Evolutionary conservation across 2,329 filamentous ascomycete species (phyloP), one percentile per base, ranked within the genome.

Genomic region (Monilinia polystroma): DNA sequence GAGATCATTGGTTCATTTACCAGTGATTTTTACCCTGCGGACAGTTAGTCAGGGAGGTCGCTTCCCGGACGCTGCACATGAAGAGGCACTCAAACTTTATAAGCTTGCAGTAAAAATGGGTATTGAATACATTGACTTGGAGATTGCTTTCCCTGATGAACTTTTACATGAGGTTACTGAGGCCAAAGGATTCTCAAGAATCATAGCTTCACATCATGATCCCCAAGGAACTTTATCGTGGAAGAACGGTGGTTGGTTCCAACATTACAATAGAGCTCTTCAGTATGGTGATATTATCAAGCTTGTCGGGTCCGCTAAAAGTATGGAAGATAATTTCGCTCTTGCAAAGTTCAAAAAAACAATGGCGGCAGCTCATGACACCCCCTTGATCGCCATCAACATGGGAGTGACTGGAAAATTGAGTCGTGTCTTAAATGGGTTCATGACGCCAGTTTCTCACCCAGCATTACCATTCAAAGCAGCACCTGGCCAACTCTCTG

Each of bases 191-290:
- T 83, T 85, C 70, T 92, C 92, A 1, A 90, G 88, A 69, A 91
- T 99, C 75, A 96, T 99, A 73, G 93, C 94, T 11, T 99, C 95
- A 0, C 94, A 99, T 77, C 95, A 99, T 77, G 95, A 99, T 76
- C 91, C 93, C 0, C 80, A 85, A 66, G 90, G 90, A 11, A 82
- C 83, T 29, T 81, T 98, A 23, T 94, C 91, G 1, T 99, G 95
- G 95, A 88, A 84, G 70, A 93, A 96, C 72, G 92, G 91, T n/a
- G 92, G 91, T 0, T 99, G 95, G 94, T 88, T 95, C 66, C 85
- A 89, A 38, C 89, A 88, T 79, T 98, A 96, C 82, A 97, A 97
- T 79, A 88, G 87, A 74, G 94, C 94, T 20, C 81, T 97, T 18
- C 90, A 96, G 75, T 91, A 92, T 73, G 95, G 94, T 58, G 93